These are phyloP conservation scores for Blastobotrys persicus DNA, from an alignment of 1,139 yeast genomes.

Conservation along the genomic window DNA sequence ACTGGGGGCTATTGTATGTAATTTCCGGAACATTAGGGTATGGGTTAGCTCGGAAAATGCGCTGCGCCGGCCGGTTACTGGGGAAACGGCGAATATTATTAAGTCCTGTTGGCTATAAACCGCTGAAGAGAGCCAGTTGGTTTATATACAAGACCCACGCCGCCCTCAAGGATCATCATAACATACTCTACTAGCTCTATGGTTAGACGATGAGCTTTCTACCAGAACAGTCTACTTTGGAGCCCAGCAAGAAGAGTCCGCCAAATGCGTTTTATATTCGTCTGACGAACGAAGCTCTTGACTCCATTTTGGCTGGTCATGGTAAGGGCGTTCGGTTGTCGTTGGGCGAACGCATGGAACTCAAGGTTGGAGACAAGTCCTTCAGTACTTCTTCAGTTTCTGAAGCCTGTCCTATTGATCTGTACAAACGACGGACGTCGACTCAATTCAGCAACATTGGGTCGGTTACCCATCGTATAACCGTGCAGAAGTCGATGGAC, in stretches of 20 bases:
- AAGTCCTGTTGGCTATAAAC: not conserved
- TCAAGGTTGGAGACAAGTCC: constrained; percentile 19
- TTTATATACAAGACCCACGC: not conserved
- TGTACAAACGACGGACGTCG: constrained; percentile 11
- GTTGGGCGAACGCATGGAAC: constrained; percentile 17
- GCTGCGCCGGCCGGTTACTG: not conserved
- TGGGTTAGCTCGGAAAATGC: not conserved
- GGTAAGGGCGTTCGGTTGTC: constrained; percentile 21
- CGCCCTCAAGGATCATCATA: not conserved
- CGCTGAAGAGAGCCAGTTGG: not conserved
- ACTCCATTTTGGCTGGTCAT: constrained; percentile 20
- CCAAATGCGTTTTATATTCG: constrained; percentile 32
- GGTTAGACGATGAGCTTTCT: constrained; percentile 2
- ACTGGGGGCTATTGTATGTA: too few relatives aligned
- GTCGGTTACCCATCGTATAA: constrained; percentile 26
- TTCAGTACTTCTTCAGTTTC: constrained; percentile 21
- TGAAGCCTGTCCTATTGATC: constrained; percentile 23
- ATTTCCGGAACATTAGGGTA: too few relatives aligned
- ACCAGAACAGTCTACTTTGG: constrained; percentile 11
- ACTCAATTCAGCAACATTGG: constrained; percentile 23
- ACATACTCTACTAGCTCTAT: not conserved
- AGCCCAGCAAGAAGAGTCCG: constrained; percentile 7
- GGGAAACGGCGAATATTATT: not conserved
- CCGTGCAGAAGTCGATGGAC: constrained; percentile 21
- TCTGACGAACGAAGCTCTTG: constrained; percentile 31